Percentiles rank a stretch among this genome's conserved stretches.
Evolutionary conservation across 441 rosid genomes (phyloP).

Genomic region (Erysimum pusillum): DNA sequence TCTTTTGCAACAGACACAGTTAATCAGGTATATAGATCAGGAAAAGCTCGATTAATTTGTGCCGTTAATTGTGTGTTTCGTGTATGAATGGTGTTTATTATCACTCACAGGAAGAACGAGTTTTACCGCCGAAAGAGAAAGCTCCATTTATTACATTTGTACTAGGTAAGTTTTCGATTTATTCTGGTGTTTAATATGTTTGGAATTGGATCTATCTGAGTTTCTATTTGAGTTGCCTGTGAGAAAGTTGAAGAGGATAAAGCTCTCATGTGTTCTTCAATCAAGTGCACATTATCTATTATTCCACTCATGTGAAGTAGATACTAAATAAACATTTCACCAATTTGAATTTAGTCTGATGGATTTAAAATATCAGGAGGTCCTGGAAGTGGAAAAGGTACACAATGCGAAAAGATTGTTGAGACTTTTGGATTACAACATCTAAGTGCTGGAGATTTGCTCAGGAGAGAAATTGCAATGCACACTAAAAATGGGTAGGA

Average conservation of each 20-base stretch:
- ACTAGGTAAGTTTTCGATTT: conserved; percentile 59
- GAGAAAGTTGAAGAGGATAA: not conserved
- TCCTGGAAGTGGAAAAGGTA: conserved; percentile 88
- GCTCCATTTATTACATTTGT: conserved; percentile 82
- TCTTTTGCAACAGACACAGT: conserved; percentile 52
- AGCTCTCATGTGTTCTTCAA: not conserved
- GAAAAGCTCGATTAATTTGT: conserved; percentile 4
- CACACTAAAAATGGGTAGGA: conserved; percentile 67
- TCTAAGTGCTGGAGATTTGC: conserved; percentile 82
- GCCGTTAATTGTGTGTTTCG: not conserved
- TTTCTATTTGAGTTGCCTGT: not conserved
- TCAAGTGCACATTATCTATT: not conserved
- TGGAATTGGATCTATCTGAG: conserved; percentile 6
- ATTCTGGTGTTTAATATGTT: conserved; percentile 11
- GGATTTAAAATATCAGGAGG: conserved; percentile 55
- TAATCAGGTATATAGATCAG: conserved; percentile 53
- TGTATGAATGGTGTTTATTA: conserved; percentile 24
- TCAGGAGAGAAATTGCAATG: conserved; percentile 69
- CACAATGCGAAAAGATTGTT: conserved; percentile 70
- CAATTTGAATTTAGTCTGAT: conserved; percentile 6
- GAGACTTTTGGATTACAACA: conserved; percentile 70
- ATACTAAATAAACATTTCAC: not conserved
- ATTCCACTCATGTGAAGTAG: not conserved
- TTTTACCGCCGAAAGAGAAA: conserved; percentile 52
- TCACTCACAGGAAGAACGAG: conserved; percentile 54